A percentile compares a stretch with the other conserved stretches of the same genome.
These are phyloP conservation scores for Plasmodium gaboni DNA, from an alignment of 169 alveolate species.

Conservation along the genomic window DNA sequence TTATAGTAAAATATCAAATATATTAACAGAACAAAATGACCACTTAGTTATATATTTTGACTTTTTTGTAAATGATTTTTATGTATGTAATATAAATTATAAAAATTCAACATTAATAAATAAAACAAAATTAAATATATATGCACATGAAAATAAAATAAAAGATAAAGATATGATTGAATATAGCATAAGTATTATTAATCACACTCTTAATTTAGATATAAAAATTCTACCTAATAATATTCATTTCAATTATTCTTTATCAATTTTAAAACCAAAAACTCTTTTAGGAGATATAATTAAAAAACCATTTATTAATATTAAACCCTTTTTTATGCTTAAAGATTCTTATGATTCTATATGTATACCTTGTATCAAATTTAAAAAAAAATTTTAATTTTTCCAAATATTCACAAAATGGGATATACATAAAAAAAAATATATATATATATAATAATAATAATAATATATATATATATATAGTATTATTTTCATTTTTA, in stretches of 20 bases:
- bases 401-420: not conserved
- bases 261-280: conserved; percentile 37
- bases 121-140: conserved; percentile 60
- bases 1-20: conserved; percentile 35
- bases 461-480: not conserved
- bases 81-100: conserved; percentile 53
- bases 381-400: conserved; percentile 9
- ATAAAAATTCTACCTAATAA: conserved; percentile 39
- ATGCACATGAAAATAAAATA: conserved; percentile 69
- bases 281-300: conserved; percentile 49
- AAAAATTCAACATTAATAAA: conserved; percentile 23
- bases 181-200: conserved; percentile 39
- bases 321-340: conserved; percentile 58
- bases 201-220: conserved; percentile 34
- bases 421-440: not conserved
- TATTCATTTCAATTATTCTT: conserved; percentile 35
- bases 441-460: not conserved
- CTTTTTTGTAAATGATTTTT: conserved; percentile 73
- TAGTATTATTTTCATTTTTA: not conserved
- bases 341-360: conserved; percentile 67
- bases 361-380: conserved; percentile 28
- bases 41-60: conserved; percentile 59
- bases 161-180: conserved; percentile 32
- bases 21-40: conserved; percentile 13
- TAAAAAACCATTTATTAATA: conserved; percentile 59